A percentile compares a stretch with the other conserved stretches of the same genome.
phyloP scores from a whole-genome alignment of 2,329 filamentous ascomycete genomes.

The Paecilomyces sp. region DNA sequence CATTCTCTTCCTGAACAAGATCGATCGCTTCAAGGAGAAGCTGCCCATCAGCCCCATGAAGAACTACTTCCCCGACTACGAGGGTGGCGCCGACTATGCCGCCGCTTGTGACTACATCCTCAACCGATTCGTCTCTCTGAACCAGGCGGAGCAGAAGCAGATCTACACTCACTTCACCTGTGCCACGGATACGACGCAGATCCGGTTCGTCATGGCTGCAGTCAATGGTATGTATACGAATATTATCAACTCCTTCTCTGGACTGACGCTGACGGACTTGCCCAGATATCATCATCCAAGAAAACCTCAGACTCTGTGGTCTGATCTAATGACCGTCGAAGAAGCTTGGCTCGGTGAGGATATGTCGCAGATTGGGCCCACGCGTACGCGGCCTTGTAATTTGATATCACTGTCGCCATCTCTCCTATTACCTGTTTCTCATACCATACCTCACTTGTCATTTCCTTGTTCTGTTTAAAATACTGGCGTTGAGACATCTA shows the following conservation, averaged over 20 bases:
- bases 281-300: conserved; percentile 98
- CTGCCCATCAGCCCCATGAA: conserved; percentile 66
- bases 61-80: conserved; percentile 71
- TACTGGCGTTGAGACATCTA: conserved; percentile 25
- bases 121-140: conserved; percentile 95
- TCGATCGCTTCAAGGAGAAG: conserved; percentile 70
- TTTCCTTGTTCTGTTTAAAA: conserved; percentile 21
- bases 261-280: conserved; percentile 11
- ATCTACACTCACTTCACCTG: conserved; percentile 99
- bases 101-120: conserved; percentile 98
- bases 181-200: conserved; percentile 97
- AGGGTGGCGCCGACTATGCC: conserved; percentile 90
- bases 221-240: conserved; percentile 71
- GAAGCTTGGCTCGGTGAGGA: conserved; percentile 14
- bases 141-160: conserved; percentile 99
- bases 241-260: conserved; percentile 1
- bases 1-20: conserved; percentile 69
- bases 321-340: conserved; percentile 63
- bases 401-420: conserved; percentile 8
- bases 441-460: conserved; percentile 17
- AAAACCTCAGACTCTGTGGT: conserved; percentile 94
- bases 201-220: conserved; percentile 98
- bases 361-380: conserved; percentile 24
- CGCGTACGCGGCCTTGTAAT: conserved; percentile 24
- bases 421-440: conserved; percentile 7